Evolutionary conservation across 208 protist genomes (phyloP).

Genomic region (Wallacemonas sp.): DNA sequence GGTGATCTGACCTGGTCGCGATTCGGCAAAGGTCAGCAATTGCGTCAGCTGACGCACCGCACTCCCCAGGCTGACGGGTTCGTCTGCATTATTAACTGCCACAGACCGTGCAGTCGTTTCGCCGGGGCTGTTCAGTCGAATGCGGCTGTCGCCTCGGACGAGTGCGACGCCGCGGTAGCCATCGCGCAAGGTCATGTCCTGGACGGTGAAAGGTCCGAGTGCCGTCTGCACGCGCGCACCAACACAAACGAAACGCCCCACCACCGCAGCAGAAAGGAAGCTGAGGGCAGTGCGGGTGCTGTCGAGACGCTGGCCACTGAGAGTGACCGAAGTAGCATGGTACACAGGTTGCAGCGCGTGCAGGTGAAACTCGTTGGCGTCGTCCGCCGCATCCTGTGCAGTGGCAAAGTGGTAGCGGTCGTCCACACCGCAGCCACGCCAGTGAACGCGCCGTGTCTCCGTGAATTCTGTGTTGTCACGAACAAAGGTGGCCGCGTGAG

Average conservation of each 20-base stretch:
- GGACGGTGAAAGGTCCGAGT: conserved; percentile 53
- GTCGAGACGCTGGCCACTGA: not conserved
- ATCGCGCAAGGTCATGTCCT: conserved; percentile 30
- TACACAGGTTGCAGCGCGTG: not conserved
- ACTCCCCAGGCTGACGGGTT: conserved; percentile 43
- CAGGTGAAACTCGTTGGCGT: not conserved
- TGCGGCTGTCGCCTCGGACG: conserved; percentile 39
- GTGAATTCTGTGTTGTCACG: conserved; percentile 5
- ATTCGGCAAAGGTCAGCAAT: conserved; percentile 26
- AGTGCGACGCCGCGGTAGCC: conserved; percentile 64
- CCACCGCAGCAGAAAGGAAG: conserved; percentile 38
- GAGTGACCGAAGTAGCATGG: conserved; percentile 1
- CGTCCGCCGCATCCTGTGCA: not conserved
- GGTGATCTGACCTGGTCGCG: conserved; percentile 21
- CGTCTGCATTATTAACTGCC: not conserved
- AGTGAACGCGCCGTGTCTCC: not conserved
- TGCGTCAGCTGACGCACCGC: conserved; percentile 26
- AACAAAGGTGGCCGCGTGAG: not conserved
- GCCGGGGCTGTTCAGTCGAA: conserved; percentile 50
- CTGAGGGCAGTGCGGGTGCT: not conserved
- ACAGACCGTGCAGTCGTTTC: not conserved
- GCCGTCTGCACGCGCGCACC: conserved; percentile 37
- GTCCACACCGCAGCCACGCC: not conserved
- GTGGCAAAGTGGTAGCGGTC: not conserved
- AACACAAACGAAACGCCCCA: conserved; percentile 54